Evolutionary conservation across 192 early-diverging fungal genomes (phyloP), one percentile per base, ranked within the genome.

Genomic region (Backusella morwellensis): DNA sequence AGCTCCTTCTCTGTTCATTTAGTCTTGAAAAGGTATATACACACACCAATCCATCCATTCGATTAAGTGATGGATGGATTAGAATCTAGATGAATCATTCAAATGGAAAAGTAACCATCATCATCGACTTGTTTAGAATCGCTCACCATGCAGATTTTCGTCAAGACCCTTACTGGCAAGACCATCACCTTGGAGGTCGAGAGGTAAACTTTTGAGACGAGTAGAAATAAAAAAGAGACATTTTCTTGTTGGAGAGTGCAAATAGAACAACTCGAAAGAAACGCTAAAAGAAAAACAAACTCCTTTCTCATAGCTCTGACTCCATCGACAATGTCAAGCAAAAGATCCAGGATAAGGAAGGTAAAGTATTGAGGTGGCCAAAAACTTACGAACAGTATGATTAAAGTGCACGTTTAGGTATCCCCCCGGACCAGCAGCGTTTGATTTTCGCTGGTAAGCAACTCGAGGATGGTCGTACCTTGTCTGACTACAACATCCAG

Each of bases 401-500:
- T 19, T 74, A 74, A 74, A 59, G 0, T 35, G 17, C 11, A 2
- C 38, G 3, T 41, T 38, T 42, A 91, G 91, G 95, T 73, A 99
- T 99, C 85, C 97, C 97, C 81, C 98, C 98, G 78, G 98, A 99
- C 83, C 98, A 99, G 88, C 98, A 99, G 89, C 96, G 98, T 84
- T 89, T 99, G 71, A 99, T 99, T 84, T 98, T 99, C 86, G 98
- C 98, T 85, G 98, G 98, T 78, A 99, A 99, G 93, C 98, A 99
- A 89, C 94, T 99, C 81, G 98, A 99, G 89, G 98, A 99, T 87
- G 97, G 94, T 84, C 95, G 97, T 84, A 93, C 93, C 59, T 93
- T 99, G 21, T 93, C 95, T 70, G 98, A 99, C 91, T 99, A 99
- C 93, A 99, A 99, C 95, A 99, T 99, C 89, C 97, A 98, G 91